Percentiles rank a stretch among this genome's conserved stretches.
phyloP scores from a whole-genome alignment of 164 flowering plant species.

The Sextonia rubra region DNA sequence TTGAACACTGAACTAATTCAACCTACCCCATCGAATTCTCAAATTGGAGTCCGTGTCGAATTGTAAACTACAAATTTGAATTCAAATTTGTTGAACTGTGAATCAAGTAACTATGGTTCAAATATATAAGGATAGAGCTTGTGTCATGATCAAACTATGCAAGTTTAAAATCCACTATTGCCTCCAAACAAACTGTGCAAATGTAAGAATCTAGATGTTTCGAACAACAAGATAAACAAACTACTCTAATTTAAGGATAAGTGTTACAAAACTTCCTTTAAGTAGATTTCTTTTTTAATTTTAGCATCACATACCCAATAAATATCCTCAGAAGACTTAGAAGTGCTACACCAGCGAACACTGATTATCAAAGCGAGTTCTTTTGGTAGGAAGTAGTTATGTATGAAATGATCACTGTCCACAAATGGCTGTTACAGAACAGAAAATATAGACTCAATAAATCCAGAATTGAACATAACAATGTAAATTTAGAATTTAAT shows the following conservation, averaged over 20 bases:
- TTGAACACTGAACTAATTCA: too few relatives aligned
- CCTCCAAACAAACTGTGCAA: neutral
- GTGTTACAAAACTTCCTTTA: conserved; percentile 18
- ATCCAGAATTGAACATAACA: neutral
- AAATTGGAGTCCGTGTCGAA: too few relatives aligned
- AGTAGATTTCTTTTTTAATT: conserved; percentile 78
- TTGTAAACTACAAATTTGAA: too few relatives aligned
- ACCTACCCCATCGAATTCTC: too few relatives aligned
- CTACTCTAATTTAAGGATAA: neutral
- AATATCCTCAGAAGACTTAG: conserved; percentile 61
- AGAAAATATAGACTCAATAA: neutral
- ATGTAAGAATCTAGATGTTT: neutral
- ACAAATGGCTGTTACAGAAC: conserved; percentile 78
- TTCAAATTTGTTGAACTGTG: too few relatives aligned
- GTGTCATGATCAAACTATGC: neutral
- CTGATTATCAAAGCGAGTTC: conserved; percentile 82
- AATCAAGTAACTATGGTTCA: too few relatives aligned
- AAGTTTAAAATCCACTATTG: neutral
- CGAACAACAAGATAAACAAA: neutral
- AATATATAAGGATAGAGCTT: neutral
- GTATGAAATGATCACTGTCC: conserved; percentile 84
- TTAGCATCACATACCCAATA: conserved; percentile 78
- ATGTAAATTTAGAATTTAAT: neutral
- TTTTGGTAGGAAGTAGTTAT: conserved; percentile 80
- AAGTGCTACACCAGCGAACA: conserved; percentile 71